Evolutionary conservation across 331 rosid genomes (phyloP).

Genomic region (Stylosanthes scabra): DNA sequence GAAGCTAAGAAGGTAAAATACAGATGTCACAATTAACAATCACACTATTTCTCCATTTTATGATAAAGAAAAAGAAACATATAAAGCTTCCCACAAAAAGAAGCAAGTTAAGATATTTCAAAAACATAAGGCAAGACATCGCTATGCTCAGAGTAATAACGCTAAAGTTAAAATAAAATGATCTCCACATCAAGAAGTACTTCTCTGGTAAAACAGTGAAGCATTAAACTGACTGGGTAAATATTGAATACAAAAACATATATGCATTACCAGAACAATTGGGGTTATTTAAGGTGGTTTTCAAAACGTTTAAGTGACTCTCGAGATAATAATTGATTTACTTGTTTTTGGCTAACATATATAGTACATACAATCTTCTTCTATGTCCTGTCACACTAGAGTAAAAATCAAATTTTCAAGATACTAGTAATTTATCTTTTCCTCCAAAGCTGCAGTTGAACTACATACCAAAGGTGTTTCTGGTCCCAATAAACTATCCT

Average conservation of each 20-base stretch:
- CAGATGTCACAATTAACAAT: conserved; percentile 2
- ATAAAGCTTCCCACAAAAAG: conserved; percentile 27
- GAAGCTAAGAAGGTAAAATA: conserved; percentile 38
- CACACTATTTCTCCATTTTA: conserved; percentile 8
- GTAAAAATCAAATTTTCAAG: conserved; percentile 36
- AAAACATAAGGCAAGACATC: conserved; percentile 18
- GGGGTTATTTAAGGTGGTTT: conserved; percentile 27
- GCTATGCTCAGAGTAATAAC: conserved; percentile 13
- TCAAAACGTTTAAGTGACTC: conserved; percentile 29
- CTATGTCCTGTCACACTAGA: conserved; percentile 8
- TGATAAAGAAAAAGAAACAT: conserved; percentile 15
- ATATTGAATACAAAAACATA: conserved; percentile 23
- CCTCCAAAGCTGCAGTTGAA: conserved; percentile 26
- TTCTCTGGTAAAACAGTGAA: conserved; percentile 19
- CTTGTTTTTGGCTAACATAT: conserved; percentile 15
- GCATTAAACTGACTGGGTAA: conserved; percentile 34
- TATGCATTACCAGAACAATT: conserved; percentile 6
- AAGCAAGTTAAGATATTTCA: conserved; percentile 28
- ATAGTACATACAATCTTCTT: conserved; percentile 6
- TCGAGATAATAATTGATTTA: conserved; percentile 22
- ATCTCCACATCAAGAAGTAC: conserved; percentile 13
- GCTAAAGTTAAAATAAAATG: conserved; percentile 14
- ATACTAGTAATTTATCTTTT: conserved; percentile 27
- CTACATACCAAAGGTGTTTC: conserved; percentile 85
- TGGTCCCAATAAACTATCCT: conserved; percentile 72